phyloP scores from a whole-genome alignment of 345 rosid species.

The Eucalyptus sideroxylon region DNA sequence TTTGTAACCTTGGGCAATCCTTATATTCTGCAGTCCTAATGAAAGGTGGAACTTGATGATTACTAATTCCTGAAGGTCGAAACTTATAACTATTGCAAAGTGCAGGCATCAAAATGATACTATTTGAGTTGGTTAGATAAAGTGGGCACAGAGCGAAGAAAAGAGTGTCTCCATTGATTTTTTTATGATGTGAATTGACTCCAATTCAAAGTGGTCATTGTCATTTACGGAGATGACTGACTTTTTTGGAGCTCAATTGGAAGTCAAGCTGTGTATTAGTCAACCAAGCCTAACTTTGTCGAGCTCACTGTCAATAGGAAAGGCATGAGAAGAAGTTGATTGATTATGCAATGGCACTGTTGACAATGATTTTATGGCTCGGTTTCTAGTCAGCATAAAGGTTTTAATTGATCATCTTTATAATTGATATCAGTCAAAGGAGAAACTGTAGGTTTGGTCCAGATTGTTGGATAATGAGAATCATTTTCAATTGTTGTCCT shows the following conservation, averaged over 20 bases:
- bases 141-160: not conserved
- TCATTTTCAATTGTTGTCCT: not conserved
- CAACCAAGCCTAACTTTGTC: not conserved
- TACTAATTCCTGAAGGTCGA: not conserved
- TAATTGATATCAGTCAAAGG: not conserved
- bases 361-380: not conserved
- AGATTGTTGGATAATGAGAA: not conserved
- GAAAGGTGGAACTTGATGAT: not conserved
- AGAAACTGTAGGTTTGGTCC: not conserved
- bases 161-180: not conserved
- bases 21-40: not conserved
- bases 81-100: not conserved
- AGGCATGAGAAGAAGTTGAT: not conserved
- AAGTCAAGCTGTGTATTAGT: not conserved
- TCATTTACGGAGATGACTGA: not conserved
- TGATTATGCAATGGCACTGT: not conserved
- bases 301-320: not conserved
- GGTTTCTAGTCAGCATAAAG: not conserved
- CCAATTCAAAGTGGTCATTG: not conserved
- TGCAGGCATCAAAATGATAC: not conserved
- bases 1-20: not conserved
- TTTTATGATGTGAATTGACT: not conserved
- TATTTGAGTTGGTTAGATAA: not conserved
- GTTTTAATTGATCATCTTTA: not conserved
- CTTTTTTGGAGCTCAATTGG: not conserved